Evolutionary conservation across 2,329 filamentous ascomycete species (phyloP).

Genomic region (Drechslerella coelobrocha): DNA sequence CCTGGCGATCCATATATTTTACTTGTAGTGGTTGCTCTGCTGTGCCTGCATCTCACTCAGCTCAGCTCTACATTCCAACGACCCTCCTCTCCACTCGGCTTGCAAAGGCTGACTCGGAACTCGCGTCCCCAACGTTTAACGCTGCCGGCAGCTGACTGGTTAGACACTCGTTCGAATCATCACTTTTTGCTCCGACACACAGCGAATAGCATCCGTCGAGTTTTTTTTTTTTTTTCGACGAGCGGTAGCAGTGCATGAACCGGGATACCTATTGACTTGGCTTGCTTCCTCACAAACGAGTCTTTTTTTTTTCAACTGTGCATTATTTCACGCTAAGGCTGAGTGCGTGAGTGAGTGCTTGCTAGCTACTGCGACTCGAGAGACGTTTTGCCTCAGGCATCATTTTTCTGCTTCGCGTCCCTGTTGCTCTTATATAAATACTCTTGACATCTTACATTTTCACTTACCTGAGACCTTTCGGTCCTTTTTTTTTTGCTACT

Average conservation of each 20-base stretch:
- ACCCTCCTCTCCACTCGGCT: slow-evolving; percentile 7
- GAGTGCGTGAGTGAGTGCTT: too few relatives aligned
- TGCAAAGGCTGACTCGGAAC: background rate
- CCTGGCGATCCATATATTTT: too few relatives aligned
- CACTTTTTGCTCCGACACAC: slow-evolving; percentile 13
- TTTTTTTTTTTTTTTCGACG: slow-evolving; percentile 16
- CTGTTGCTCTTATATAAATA: slow-evolving; percentile 6
- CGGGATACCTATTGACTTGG: too few relatives aligned
- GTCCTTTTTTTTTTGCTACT: background rate
- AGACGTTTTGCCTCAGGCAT: slow-evolving; percentile 29
- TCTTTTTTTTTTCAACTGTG: slow-evolving; percentile 1
- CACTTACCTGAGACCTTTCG: background rate
- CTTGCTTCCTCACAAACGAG: too few relatives aligned
- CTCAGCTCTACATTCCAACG: too few relatives aligned
- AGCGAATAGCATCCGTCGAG: slow-evolving; percentile 45
- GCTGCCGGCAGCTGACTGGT: slow-evolving; percentile 47
- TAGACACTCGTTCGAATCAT: slow-evolving; percentile 45
- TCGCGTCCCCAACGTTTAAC: slow-evolving; percentile 11
- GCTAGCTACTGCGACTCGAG: too few relatives aligned
- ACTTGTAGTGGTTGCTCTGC: too few relatives aligned
- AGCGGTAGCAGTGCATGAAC: too few relatives aligned
- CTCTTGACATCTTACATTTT: slow-evolving; percentile 1
- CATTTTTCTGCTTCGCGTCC: slow-evolving; percentile 11
- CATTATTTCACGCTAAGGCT: too few relatives aligned
- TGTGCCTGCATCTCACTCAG: too few relatives aligned